Conservation (phyloP, 2,329 filamentous ascomycete species). For the Cladophialophora chaetospira region DNA sequence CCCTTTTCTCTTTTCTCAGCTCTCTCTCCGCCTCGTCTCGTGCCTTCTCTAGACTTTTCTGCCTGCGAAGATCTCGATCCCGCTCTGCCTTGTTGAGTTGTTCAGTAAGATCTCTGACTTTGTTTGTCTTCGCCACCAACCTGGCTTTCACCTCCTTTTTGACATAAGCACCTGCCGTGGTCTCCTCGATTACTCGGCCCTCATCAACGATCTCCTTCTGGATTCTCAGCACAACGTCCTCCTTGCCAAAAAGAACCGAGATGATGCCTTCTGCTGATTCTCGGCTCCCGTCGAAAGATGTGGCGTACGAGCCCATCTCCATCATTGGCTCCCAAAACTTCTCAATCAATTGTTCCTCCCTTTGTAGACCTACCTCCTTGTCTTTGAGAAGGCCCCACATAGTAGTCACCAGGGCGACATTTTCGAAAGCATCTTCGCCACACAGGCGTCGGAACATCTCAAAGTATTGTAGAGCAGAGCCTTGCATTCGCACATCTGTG, state of each 20-base stretch:
- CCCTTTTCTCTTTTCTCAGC: no score
- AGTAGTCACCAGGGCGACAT: slow-evolving; percentile 17
- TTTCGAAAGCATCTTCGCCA: slow-evolving; percentile 1
- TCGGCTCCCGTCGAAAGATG: not conserved
- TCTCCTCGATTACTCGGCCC: slow-evolving; percentile 7
- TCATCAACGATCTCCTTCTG: slow-evolving; percentile 20
- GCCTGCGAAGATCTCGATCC: no score
- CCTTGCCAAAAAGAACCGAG: not conserved
- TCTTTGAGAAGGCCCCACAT: slow-evolving; percentile 13
- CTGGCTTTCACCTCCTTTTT: slow-evolving; percentile 6
- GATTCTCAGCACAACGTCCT: not conserved
- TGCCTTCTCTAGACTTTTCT: no score
- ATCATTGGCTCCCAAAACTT: not conserved
- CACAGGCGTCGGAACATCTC: slow-evolving; percentile 22
- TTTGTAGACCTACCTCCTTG: not conserved
- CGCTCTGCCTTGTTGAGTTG: no score
- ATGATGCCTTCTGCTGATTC: slow-evolving; percentile 8
- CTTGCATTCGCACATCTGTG: slow-evolving; percentile 13
- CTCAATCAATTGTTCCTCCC: not conserved
- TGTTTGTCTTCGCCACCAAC: no score
- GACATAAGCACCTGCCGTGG: slow-evolving; percentile 6
- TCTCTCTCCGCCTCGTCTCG: no score
- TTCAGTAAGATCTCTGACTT: no score
- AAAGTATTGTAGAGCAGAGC: slow-evolving; percentile 18
- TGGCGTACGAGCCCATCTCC: not conserved